A percentile compares a stretch with the other conserved stretches of the same genome.
Conservation (phyloP, 1,139 yeast species). For the Taphrina deformans region DNA sequence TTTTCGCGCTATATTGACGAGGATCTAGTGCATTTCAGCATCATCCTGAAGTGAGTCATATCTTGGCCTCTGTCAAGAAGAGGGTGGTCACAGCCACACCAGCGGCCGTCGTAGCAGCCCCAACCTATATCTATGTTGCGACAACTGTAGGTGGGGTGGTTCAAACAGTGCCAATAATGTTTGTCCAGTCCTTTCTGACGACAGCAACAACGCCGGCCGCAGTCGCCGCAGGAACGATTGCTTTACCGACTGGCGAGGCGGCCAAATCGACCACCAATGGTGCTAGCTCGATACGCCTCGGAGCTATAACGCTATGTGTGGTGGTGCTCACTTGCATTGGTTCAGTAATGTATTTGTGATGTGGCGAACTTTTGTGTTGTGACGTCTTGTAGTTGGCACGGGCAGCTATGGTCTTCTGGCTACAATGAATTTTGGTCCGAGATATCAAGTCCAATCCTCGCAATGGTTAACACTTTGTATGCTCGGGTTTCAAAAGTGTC, state of each 20-base stretch:
- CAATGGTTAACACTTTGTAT: too few species aligned
- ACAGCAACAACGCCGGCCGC: background rate
- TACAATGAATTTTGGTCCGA: too few species aligned
- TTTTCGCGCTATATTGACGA: too few species aligned
- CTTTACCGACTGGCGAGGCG: slow-evolving; percentile 13
- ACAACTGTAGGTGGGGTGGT: slow-evolving; percentile 11
- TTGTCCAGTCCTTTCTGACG: slow-evolving; percentile 2
- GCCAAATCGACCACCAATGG: background rate
- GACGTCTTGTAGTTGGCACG: too few species aligned
- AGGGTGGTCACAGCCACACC: background rate
- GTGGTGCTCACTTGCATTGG: background rate
- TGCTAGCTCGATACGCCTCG: background rate
- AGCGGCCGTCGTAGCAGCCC: background rate
- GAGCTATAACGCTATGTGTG: background rate
- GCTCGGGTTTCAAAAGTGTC: too few species aligned
- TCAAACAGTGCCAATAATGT: background rate
- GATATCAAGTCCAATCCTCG: too few species aligned
- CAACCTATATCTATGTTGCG: slow-evolving; percentile 1
- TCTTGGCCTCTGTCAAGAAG: background rate
- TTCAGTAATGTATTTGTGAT: background rate
- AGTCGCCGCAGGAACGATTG: slow-evolving; percentile 9
- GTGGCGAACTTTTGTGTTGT: too few species aligned
- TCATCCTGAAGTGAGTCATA: background rate
- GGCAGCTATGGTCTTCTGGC: too few species aligned
- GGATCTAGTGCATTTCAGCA: background rate